Evolutionary conservation across 2,329 filamentous ascomycete genomes (phyloP), one percentile per base, ranked within the genome.

Genomic region (Cryphonectria parasitica): DNA sequence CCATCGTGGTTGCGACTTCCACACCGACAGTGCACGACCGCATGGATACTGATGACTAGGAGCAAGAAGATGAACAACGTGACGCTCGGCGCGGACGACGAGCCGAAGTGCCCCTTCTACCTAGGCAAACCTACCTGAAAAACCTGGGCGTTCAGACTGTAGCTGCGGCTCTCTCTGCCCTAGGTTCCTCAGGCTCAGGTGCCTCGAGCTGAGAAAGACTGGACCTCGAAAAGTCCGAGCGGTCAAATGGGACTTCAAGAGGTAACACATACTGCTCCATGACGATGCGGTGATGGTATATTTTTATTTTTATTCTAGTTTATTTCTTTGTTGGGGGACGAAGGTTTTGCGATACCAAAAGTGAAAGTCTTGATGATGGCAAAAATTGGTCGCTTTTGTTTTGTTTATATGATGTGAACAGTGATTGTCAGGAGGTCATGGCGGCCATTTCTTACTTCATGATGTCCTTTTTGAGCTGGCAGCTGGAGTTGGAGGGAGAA

Each of bases 21-120:
- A 64, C 63, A 8, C 79, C 78, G 34, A 75, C 78, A 63, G 74
- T 77, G 66, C 64, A 68, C 31, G 77, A 77, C 45, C 61, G 65
- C 60, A 80, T 81, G 79, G 79, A 80, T 15, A 75, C 79, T 64
- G 79, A 80, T 69, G 77, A 75, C 74, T 78, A 72, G 69, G 11
- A 36, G 31, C 13, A n/a, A 39, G 5, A 11, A 31, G 7, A 2
- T 4, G 36, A 13, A 22, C 28, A 19, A 13, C 11, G 54, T 15
- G 7, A 31, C 28, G 10, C 54, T 19, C 28, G 28, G 54, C 54
- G 17, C 10, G 25, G 15, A 17, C 28, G 25, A 13, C 11, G 54
- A 58, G 54, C 4, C 15, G 25, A 58, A 13, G 25, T 3, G 22
- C 8, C 6, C 45, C 8, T 4, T 10, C 19, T 36, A 36, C 56